Base-by-base conservation (phyloP, 352 stramenopile species). In the Globisporangium solare region DNA sequence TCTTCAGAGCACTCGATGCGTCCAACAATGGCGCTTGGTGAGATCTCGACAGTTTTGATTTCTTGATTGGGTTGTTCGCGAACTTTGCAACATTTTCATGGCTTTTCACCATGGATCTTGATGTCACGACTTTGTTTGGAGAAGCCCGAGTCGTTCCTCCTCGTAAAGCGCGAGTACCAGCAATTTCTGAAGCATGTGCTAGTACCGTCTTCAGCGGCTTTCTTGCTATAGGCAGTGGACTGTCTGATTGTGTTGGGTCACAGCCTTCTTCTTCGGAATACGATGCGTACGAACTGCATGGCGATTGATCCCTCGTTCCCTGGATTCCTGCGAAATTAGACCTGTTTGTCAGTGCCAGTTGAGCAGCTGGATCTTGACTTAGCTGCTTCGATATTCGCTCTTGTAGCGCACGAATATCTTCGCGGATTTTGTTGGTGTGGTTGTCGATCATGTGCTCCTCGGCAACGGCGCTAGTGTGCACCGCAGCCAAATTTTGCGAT, bases 341-440 rank as follows among this genome's bases (percentile, higher is more conserved):
- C 12, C 39, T 31, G 35, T 31, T 55, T 15, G n/a, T 31, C 45
- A 37, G 32, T 49, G 22, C 12, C 8, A 18, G 2, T 40, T 27
- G 13, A 18, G 51, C 31, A 24, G 37, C 20, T 37, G 40, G 15
- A 27, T 60, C 56, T 46, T 88, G 77, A 41, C 86, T 69, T 6
- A 92, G 67, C 14, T 79, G 68, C 39, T 77, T 76, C 11, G 76
- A 70, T 41, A 94, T 84, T 1, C 79, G 66, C 21, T 87, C 67
- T 45, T 94, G 83, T 4, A 94, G 61, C 13, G 76, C 53, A 15
- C 76, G 74, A 40, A 92, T 83, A 52, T 93, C 83, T 51, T 86
- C 76, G 54, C 89, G 83, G 24, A 93, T 69, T 24, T 78, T 88
- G 43, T 51, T 83, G 1, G 79, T 82, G 40, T 81, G 79, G 6